Percentiles rank a stretch among this genome's conserved stretches.
These are phyloP conservation scores for Gremmenia infestans DNA, from an alignment of 2,329 filamentous ascomycete genomes.

Conservation along the genomic window DNA sequence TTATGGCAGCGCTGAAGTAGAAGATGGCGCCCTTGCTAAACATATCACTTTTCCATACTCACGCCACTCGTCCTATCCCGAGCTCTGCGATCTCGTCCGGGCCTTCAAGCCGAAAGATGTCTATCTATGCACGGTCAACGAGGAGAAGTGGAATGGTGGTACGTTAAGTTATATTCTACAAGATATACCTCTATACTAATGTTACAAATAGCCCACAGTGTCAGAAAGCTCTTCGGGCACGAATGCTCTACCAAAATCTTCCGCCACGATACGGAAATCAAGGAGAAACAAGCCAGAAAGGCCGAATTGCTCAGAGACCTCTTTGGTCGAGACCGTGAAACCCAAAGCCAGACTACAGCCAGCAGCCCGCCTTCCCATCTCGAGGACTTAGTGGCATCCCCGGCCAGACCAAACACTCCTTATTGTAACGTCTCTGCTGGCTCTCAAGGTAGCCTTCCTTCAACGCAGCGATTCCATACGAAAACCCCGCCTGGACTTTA, in stretches of 20 bases:
- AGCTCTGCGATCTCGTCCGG: constrained; percentile 66
- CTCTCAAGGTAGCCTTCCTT: background rate
- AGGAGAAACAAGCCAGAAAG: constrained; percentile 23
- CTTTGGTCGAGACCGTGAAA: constrained; percentile 6
- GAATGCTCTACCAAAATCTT: constrained; percentile 59
- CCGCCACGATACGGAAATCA: constrained; percentile 60
- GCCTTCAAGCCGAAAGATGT: constrained; percentile 70
- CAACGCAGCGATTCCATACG: background rate
- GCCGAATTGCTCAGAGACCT: background rate
- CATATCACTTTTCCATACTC: constrained; percentile 72
- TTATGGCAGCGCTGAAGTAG: background rate
- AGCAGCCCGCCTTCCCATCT: background rate
- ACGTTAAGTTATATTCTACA: constrained; percentile 12
- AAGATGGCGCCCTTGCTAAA: constrained; percentile 15
- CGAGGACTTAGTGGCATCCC: background rate
- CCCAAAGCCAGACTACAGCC: constrained; percentile 10
- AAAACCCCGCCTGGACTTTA: constrained; percentile 3
- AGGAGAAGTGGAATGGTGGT: constrained; percentile 55
- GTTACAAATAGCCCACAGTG: constrained; percentile 44
- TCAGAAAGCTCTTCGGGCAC: constrained; percentile 65
- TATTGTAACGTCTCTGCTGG: background rate
- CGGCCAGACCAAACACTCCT: background rate
- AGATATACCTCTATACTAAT: background rate
- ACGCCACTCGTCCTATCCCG: constrained; percentile 79
- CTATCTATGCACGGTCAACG: constrained; percentile 74